Evolutionary conservation across 2,329 filamentous ascomycete species (phyloP).

Genomic region (Aureobasidium musti): DNA sequence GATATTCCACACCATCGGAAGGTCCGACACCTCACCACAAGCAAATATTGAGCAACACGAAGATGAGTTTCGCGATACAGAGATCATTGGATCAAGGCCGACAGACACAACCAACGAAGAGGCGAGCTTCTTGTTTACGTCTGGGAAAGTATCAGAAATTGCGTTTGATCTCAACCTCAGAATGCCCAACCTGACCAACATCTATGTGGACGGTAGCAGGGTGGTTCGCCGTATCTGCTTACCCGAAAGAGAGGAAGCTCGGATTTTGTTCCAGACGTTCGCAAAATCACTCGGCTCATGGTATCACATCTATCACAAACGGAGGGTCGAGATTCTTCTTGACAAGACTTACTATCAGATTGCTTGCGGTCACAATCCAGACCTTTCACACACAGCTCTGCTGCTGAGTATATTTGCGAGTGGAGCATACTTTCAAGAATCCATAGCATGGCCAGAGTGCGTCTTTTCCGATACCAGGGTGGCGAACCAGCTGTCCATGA

Average conservation of each 20-base stretch:
- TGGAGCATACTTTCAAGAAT: conserved; percentile 30
- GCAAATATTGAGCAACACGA: background rate
- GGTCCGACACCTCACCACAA: conserved; percentile 1
- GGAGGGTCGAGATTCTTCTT: conserved; percentile 31
- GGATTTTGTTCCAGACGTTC: conserved; percentile 33
- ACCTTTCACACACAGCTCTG: conserved; percentile 26
- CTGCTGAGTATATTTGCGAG: conserved; percentile 31
- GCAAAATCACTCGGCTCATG: conserved; percentile 34
- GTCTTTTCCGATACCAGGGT: conserved; percentile 22
- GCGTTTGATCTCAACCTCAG: conserved; percentile 1
- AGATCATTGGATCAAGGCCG: background rate
- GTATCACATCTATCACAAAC: conserved; percentile 37
- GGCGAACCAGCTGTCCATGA: conserved; percentile 22
- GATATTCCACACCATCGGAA: conserved; percentile 2
- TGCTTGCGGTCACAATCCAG: background rate
- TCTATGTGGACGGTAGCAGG: background rate
- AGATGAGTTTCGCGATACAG: background rate
- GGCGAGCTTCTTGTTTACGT: background rate
- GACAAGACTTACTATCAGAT: conserved; percentile 33
- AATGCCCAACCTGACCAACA: background rate
- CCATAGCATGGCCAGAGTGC: background rate
- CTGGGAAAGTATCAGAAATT: background rate
- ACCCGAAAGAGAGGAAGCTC: conserved; percentile 32
- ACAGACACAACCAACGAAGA: background rate
- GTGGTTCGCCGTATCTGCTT: conserved; percentile 30